Conservation (phyloP, 2,329 filamentous ascomycete genomes). For the Trichoderma lentiforme region DNA sequence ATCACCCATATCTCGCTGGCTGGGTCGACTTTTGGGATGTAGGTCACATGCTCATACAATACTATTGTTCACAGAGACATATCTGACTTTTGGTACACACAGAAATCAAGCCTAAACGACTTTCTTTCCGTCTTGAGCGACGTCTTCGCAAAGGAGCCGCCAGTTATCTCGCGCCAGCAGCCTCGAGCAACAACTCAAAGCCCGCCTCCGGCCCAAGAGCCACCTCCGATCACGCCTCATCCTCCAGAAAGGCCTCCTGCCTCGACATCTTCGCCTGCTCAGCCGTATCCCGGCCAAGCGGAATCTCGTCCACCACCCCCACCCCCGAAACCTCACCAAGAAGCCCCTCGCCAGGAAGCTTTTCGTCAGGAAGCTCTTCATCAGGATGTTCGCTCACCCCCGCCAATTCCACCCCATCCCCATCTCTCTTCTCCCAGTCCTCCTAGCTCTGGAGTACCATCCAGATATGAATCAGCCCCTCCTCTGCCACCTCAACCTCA, state of each 20-base stretch:
- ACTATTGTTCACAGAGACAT: too few relatives aligned
- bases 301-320: slow-evolving; percentile 51
- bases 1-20: slow-evolving; percentile 90
- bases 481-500: slow-evolving; percentile 40
- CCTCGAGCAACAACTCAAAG: slow-evolving; percentile 37
- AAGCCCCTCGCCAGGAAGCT: background rate
- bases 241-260: slow-evolving; percentile 56
- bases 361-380: background rate
- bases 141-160: slow-evolving; percentile 91
- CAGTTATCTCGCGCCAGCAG: slow-evolving; percentile 72
- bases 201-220: slow-evolving; percentile 37
- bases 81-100: slow-evolving; percentile 10
- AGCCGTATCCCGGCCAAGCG: slow-evolving; percentile 33
- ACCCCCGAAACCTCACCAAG: slow-evolving; percentile 36
- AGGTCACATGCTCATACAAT: slow-evolving; percentile 34
- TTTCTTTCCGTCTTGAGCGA: slow-evolving; percentile 79
- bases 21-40: slow-evolving; percentile 92
- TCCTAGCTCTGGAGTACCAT: slow-evolving; percentile 26
- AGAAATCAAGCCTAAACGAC: slow-evolving; percentile 82
- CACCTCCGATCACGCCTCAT: slow-evolving; percentile 69
- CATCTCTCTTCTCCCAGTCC: slow-evolving; percentile 22
- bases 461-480: slow-evolving; percentile 48
- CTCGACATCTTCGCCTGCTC: slow-evolving; percentile 38
- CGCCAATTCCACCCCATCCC: slow-evolving; percentile 30
- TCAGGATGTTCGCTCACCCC: slow-evolving; percentile 20